These are phyloP conservation scores for Chamaenerion angustifolium DNA, from an alignment of 345 rosid species.

Conservation along the genomic window DNA sequence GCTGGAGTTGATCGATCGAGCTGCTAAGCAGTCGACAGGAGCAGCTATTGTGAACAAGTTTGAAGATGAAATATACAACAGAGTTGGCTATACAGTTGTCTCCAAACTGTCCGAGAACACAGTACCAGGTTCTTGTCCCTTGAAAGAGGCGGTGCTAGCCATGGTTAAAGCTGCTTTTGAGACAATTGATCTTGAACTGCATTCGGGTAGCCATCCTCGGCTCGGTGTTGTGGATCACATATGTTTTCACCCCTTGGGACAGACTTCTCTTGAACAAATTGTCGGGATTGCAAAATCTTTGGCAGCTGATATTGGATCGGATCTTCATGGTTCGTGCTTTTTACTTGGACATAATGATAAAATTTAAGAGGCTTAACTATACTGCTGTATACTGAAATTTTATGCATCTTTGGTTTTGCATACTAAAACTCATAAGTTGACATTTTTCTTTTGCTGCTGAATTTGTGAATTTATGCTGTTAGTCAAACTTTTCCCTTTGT, in stretches of 20 bases:
- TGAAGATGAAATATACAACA: conserved; percentile 57
- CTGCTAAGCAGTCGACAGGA: conserved; percentile 49
- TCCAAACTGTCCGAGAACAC: conserved; percentile 27
- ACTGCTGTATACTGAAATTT: background rate
- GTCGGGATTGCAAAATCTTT: conserved; percentile 52
- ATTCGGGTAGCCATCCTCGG: conserved; percentile 73
- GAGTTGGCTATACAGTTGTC: conserved; percentile 76
- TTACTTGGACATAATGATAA: background rate
- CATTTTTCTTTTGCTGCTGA: too few species aligned
- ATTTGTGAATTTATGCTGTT: background rate
- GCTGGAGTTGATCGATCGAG: conserved; percentile 50
- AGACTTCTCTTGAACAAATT: conserved; percentile 43
- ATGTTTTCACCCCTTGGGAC: conserved; percentile 74
- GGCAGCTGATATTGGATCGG: conserved; percentile 53
- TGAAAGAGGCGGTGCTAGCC: conserved; percentile 44
- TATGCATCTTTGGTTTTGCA: background rate
- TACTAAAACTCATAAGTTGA: too few species aligned
- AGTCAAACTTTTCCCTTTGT: background rate
- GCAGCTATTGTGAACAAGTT: conserved; percentile 68
- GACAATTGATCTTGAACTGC: conserved; percentile 44
- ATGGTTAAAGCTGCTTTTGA: conserved; percentile 74
- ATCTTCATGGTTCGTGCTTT: conserved; percentile 47
- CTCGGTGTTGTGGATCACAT: conserved; percentile 91
- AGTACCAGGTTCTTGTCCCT: conserved; percentile 20
- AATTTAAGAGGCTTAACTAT: background rate